Percentiles rank a stretch among this genome's conserved stretches.
Evolutionary conservation across 805 yeast genomes (phyloP).

Genomic region (Suhomyces faveliae): DNA sequence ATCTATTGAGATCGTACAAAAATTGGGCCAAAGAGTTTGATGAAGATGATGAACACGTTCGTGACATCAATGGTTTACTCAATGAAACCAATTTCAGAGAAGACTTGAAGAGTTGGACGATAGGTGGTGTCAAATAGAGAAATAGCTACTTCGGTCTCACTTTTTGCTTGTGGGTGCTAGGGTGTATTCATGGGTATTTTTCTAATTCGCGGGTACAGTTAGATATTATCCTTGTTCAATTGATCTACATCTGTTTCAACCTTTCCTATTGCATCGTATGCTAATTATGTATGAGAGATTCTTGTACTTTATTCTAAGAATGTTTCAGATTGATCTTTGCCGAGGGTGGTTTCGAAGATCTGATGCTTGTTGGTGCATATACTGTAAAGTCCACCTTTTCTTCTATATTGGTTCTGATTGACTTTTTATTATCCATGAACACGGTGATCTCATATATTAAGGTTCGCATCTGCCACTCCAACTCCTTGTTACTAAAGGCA

Average conservation of each 20-base stretch:
- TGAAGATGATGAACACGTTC: slow-evolving; percentile 21
- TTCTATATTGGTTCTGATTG: not conserved
- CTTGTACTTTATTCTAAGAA: not conserved
- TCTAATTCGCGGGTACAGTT: not conserved
- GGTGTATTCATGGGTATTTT: not conserved
- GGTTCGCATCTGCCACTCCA: slow-evolving; percentile 1
- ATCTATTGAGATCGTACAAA: slow-evolving; percentile 11
- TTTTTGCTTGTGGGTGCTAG: not conserved
- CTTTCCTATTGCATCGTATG: not conserved
- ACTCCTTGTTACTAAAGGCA: not conserved
- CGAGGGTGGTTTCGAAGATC: not conserved
- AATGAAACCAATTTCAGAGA: slow-evolving; percentile 36
- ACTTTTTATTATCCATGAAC: not conserved
- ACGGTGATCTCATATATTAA: slow-evolving; percentile 5
- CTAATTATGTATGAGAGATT: not conserved
- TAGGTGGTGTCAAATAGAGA: slow-evolving; percentile 7
- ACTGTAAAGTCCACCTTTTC: not conserved
- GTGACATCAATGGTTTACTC: slow-evolving; percentile 38
- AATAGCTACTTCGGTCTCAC: not conserved
- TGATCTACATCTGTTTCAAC: not conserved
- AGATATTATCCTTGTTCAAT: not conserved
- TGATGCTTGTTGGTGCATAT: not conserved
- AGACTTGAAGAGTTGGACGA: slow-evolving; percentile 44
- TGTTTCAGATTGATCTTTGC: not conserved
- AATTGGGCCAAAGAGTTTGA: slow-evolving; percentile 9